Percentiles rank a stretch among this genome's conserved stretches.
Evolutionary conservation across 768 basidiomycete species (phyloP).

Genomic region (Daedaleopsis nitida): DNA sequence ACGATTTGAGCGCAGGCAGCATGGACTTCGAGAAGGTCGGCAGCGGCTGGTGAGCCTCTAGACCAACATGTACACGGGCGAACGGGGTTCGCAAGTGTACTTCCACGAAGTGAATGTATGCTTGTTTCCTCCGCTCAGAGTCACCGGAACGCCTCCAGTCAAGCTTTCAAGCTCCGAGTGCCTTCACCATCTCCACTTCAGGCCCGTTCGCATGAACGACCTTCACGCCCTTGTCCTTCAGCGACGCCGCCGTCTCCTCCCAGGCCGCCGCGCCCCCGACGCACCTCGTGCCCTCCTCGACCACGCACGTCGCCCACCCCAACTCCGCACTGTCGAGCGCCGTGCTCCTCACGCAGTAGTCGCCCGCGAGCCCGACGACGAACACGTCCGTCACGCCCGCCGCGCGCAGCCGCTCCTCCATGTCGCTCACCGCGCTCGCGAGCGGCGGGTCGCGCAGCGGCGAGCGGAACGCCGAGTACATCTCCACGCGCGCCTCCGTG

Average conservation of each 20-base stretch:
- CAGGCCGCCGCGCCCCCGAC: constrained; percentile 28
- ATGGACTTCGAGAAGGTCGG: too few relatives aligned
- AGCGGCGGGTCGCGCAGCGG: constrained; percentile 49
- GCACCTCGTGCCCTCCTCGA: constrained; percentile 28
- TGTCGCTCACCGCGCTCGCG: constrained; percentile 47
- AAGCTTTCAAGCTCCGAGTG: not conserved
- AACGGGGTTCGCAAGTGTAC: too few relatives aligned
- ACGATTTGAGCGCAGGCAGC: too few relatives aligned
- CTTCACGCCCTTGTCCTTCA: constrained; percentile 19
- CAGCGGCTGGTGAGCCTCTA: too few relatives aligned
- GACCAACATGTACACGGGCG: too few relatives aligned
- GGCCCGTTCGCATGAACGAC: constrained; percentile 25
- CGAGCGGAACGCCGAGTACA: constrained; percentile 72
- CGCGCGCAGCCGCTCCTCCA: constrained; percentile 44
- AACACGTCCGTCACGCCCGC: constrained; percentile 58
- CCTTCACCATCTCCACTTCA: constrained; percentile 24
- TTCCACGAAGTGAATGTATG: too few relatives aligned
- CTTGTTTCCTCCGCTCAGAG: too few relatives aligned
- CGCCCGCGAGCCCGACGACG: constrained; percentile 71
- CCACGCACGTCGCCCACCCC: constrained; percentile 29
- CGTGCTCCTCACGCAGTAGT: constrained; percentile 72
- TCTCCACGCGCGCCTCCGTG: constrained; percentile 60
- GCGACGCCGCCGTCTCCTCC: constrained; percentile 17
- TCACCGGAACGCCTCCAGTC: too few relatives aligned
- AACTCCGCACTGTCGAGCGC: constrained; percentile 45